Percentiles rank a stretch among this genome's conserved stretches.
phyloP scores from a whole-genome alignment of 345 rosid genomes.

The Eucalyptus polybractea region DNA sequence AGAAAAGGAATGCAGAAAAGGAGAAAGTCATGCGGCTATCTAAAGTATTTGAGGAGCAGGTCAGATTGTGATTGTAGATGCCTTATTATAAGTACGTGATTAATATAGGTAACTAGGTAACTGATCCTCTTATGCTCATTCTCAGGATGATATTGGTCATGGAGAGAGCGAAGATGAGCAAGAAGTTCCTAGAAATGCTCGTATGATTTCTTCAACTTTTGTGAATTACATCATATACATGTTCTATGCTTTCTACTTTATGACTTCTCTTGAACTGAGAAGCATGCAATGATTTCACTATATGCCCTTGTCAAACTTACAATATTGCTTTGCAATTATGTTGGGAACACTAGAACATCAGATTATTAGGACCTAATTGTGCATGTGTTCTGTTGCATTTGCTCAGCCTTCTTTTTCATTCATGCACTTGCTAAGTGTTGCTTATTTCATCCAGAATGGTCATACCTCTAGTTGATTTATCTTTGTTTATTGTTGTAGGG shows the following conservation, averaged over 20 bases:
- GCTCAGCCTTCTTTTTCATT: background rate
- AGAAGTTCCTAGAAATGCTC: constrained; percentile 12
- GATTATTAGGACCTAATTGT: background rate
- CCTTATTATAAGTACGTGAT: background rate
- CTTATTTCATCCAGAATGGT: background rate
- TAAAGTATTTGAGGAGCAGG: constrained; percentile 88
- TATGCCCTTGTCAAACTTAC: background rate
- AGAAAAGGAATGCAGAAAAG: constrained; percentile 55
- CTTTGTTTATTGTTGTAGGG: background rate
- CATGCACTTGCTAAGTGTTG: background rate
- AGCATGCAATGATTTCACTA: background rate
- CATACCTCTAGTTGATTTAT: background rate
- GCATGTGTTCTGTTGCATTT: background rate
- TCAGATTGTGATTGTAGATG: constrained; percentile 1
- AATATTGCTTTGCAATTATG: background rate
- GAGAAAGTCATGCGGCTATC: constrained; percentile 74
- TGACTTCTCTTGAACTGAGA: background rate
- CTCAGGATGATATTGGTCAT: constrained; percentile 64
- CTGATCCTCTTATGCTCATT: background rate
- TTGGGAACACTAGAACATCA: background rate
- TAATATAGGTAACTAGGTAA: background rate
- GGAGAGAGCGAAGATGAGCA: constrained; percentile 68
- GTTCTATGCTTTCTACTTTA: background rate
- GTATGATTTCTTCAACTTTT: constrained; percentile 20
- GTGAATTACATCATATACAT: background rate